A percentile compares a stretch with the other conserved stretches of the same genome.
Conservation (phyloP, 1,139 yeast genomes). For the Meyerozyma guilliermondii region DNA sequence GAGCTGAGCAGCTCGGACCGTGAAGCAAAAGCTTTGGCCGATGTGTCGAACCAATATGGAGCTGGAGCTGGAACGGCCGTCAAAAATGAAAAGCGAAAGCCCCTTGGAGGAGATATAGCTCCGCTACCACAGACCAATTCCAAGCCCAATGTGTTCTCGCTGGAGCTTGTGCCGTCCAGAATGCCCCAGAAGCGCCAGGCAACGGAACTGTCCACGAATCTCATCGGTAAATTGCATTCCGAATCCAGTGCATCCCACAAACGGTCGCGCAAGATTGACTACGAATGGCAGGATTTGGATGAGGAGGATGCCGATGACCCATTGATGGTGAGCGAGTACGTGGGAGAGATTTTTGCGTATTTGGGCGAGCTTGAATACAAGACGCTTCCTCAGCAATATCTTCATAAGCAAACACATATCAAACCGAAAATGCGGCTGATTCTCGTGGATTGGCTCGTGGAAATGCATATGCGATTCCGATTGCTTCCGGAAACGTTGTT, state of each 20-base stretch:
- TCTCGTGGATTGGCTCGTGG: slow-evolving; percentile 91
- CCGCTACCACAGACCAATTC: slow-evolving; percentile 20
- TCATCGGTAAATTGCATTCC: slow-evolving; percentile 39
- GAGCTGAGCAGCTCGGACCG: slow-evolving; percentile 3
- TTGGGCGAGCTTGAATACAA: slow-evolving; percentile 67
- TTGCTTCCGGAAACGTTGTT: slow-evolving; percentile 87
- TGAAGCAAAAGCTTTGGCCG: slow-evolving; percentile 27
- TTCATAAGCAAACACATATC: slow-evolving; percentile 69
- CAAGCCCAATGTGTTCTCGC: slow-evolving; percentile 3
- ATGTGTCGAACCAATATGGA: slow-evolving; percentile 38
- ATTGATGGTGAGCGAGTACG: slow-evolving; percentile 91
- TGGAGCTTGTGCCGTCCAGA: slow-evolving; percentile 28
- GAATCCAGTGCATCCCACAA: slow-evolving; percentile 20
- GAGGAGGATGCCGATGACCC: slow-evolving; percentile 92
- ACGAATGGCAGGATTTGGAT: slow-evolving; percentile 87
- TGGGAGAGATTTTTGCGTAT: slow-evolving; percentile 78
- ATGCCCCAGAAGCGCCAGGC: slow-evolving; percentile 55
- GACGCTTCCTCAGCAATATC: slow-evolving; percentile 76
- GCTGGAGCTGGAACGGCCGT: slow-evolving; percentile 7
- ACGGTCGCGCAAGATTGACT: slow-evolving; percentile 38
- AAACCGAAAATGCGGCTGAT: slow-evolving; percentile 86
- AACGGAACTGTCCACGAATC: slow-evolving; percentile 47
- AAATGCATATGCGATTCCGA: slow-evolving; percentile 83
- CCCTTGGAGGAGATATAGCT: slow-evolving; percentile 31
- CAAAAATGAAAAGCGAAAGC: slow-evolving; percentile 19